These are phyloP conservation scores for Pseudoturritis turrita DNA, from an alignment of 345 rosid species.

Conservation along the genomic window DNA sequence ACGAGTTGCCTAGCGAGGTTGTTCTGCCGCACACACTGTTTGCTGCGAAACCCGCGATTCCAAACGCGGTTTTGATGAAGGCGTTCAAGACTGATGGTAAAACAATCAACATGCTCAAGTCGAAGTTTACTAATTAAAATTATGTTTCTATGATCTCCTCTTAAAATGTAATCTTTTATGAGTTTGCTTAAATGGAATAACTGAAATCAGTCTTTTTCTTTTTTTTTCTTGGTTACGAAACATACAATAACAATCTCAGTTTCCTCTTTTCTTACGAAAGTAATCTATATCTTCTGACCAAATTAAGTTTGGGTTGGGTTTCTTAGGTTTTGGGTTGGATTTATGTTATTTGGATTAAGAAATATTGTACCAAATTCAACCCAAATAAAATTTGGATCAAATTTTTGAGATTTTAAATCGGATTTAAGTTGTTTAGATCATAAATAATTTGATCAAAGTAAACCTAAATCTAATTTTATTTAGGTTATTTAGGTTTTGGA, in stretches of 20 bases:
- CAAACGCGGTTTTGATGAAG: slow-evolving; percentile 45
- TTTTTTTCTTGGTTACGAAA: neutral
- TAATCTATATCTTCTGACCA: no score
- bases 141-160: neutral
- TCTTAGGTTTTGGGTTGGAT: no score
- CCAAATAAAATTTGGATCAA: no score
- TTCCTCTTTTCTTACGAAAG: no score
- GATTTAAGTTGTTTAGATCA: no score
- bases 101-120: slow-evolving; percentile 42
- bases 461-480: no score
- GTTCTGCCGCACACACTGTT: slow-evolving; percentile 35
- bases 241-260: neutral
- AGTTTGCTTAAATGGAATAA: slow-evolving; percentile 14
- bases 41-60: slow-evolving; percentile 47
- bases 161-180: neutral
- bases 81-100: slow-evolving; percentile 41
- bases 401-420: no score
- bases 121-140: slow-evolving; percentile 42
- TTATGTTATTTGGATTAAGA: no score
- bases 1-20: slow-evolving; percentile 54
- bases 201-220: neutral
- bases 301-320: no score
- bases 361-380: no score
- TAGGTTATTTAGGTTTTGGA: no score
- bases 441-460: no score